A percentile compares a stretch with the other conserved stretches of the same genome.
Evolutionary conservation across 2,329 filamentous ascomycete species (phyloP).

Genomic region (Fonsecaea pugnacius): DNA sequence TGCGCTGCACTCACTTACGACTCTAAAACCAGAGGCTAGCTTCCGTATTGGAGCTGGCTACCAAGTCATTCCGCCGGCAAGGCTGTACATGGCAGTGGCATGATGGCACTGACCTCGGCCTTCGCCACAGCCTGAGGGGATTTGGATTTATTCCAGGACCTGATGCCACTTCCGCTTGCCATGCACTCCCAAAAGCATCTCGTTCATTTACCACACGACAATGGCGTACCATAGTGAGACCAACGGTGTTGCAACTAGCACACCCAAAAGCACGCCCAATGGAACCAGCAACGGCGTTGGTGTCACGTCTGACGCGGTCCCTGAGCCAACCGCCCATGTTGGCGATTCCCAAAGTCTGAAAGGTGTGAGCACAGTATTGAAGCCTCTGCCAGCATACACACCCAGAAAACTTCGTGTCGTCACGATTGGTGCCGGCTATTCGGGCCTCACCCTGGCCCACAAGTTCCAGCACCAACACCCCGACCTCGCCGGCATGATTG

Average conservation of each 20-base stretch:
- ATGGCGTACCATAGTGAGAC: conserved; percentile 19
- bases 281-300: conserved; percentile 16
- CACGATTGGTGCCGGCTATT: conserved; percentile 40
- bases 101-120: not conserved
- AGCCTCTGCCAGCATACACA: conserved; percentile 17
- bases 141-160: conserved; percentile 17
- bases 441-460: conserved; percentile 47
- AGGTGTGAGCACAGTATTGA: conserved; percentile 21
- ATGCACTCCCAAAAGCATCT: too few relatives aligned
- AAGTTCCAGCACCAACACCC: conserved; percentile 46
- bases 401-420: conserved; percentile 28
- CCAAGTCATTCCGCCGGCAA: conserved; percentile 10
- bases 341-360: conserved; percentile 16
- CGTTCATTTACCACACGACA: not conserved
- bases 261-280: conserved; percentile 11
- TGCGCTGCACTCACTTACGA: not conserved
- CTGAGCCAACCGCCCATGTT: conserved; percentile 21
- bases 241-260: conserved; percentile 3
- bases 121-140: not conserved
- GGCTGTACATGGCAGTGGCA: conserved; percentile 16
- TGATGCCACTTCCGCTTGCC: conserved; percentile 14
- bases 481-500: conserved; percentile 42
- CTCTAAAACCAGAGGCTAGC: not conserved
- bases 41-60: conserved; percentile 11
- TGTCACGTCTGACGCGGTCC: conserved; percentile 12